Evolutionary conservation across 2,329 filamentous ascomycete species (phyloP), one percentile per base, ranked within the genome.

Genomic region (Penicillium vulpinum): DNA sequence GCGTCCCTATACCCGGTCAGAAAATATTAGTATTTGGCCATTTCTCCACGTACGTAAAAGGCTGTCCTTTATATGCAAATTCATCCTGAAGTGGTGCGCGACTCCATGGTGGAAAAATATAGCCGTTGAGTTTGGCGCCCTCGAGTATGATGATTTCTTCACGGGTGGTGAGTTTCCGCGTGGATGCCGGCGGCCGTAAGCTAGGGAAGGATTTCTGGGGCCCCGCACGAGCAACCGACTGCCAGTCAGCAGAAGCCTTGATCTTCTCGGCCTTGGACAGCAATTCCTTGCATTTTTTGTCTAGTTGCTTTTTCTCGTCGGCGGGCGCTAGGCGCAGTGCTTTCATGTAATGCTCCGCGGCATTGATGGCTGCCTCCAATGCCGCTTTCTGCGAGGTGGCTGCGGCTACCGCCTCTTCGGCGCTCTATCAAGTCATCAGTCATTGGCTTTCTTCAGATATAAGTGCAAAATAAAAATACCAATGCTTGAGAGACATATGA

Each of bases 81-180:
- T 89, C 84, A 5, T 80, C 73, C 0, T 82, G 72, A 4, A 74
- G 70, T 1, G 90, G 88, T 28, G 85, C 79, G 2, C 74, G 75
- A n/a, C 83, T 83, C 94, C 94, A 99, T 0, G 90, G 91, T 11
- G 89, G 91, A 64, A 96, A 97, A 21, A 88, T 81, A 67, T 87
- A 89, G 0, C 89, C 91, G 70, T 96, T 91, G 21, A 99, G 81
- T 54, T 86, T 88, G 5, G 92, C 94, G 4, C 88, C 86, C 68
- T 88, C 86, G 2, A 90, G 79, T 9, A 97, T 75, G 49, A 97
- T 86, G 29, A 89, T 87, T 67, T 92, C 83, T 73, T 96, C 92
- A 16, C 81, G 80, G 5, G 83, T 88, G 2, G 90, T 83, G 15
- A 89, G 78, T 55, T 83, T 79, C 51, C 89, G 83, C 10, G 77